phyloP scores from a whole-genome alignment of 2,329 filamentous ascomycete species.

The Botryotinia globosa region DNA sequence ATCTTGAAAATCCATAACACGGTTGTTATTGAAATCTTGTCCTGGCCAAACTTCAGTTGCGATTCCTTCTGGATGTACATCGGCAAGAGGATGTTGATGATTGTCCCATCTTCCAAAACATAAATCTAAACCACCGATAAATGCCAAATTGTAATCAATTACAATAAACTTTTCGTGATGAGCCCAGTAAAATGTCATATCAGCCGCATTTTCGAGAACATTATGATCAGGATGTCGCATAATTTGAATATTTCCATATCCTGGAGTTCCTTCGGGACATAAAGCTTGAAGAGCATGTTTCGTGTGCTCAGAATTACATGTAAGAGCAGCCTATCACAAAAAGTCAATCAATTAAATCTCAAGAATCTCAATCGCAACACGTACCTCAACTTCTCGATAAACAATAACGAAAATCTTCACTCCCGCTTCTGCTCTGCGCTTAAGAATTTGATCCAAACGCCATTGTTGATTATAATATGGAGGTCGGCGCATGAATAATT shows the following conservation, averaged over 20 bases:
- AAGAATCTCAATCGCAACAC: background rate
- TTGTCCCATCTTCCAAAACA: constrained; percentile 96
- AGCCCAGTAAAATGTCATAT: constrained; percentile 98
- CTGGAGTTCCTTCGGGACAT: constrained; percentile 77
- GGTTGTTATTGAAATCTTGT: constrained; percentile 97
- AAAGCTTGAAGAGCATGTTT: constrained; percentile 79
- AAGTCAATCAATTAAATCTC: constrained; percentile 19
- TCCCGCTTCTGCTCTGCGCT: constrained; percentile 83
- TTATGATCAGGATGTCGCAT: constrained; percentile 96
- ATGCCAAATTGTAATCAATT: constrained; percentile 85
- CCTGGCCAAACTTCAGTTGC: constrained; percentile 86
- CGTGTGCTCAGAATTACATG: constrained; percentile 90
- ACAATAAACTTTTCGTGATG: constrained; percentile 98
- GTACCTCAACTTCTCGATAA: constrained; percentile 67
- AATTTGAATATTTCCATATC: constrained; percentile 82
- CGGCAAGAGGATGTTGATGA: constrained; percentile 78
- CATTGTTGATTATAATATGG: constrained; percentile 81
- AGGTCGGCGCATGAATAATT: constrained; percentile 80
- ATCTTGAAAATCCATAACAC: constrained; percentile 90
- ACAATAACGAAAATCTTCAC: constrained; percentile 94
- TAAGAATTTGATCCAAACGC: constrained; percentile 81
- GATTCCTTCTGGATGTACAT: constrained; percentile 82
- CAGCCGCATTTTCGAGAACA: constrained; percentile 84
- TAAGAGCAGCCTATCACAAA: constrained; percentile 67
- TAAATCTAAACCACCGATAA: constrained; percentile 90